These are phyloP conservation scores for Paracoccidioides lutzii DNA, from an alignment of 2,329 filamentous ascomycete genomes.

Conservation along the genomic window DNA sequence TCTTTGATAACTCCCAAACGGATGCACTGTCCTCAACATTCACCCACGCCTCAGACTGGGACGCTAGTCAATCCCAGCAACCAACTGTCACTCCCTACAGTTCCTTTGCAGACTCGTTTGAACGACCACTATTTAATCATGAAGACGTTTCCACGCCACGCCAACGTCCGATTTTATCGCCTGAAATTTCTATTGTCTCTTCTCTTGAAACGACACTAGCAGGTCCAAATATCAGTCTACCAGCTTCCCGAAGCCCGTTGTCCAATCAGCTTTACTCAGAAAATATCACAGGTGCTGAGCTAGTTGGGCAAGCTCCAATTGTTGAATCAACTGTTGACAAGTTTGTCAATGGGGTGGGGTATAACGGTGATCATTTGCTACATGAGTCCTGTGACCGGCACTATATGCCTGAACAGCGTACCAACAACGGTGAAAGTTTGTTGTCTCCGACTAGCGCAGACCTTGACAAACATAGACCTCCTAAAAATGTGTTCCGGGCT, in stretches of 20 bases:
- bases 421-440: background rate
- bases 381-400: background rate
- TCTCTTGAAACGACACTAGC: conserved; percentile 19
- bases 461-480: background rate
- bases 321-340: background rate
- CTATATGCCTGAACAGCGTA: background rate
- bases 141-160: conserved; percentile 24
- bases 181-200: conserved; percentile 28
- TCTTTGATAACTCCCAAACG: background rate
- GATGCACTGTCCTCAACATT: background rate
- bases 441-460: background rate
- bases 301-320: background rate
- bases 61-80: background rate
- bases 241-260: background rate
- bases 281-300: background rate
- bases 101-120: background rate
- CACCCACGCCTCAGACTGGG: background rate
- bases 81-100: background rate
- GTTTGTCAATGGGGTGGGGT: background rate
- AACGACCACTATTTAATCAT: background rate
- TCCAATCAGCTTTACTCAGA: background rate
- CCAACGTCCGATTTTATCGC: conserved; percentile 27
- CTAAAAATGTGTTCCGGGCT: background rate
- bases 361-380: background rate
- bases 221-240: background rate